Percentiles rank a stretch among this genome's conserved stretches.
Evolutionary conservation across 257 asterid species (phyloP).

Genomic region (Schizonepeta tenuifolia): DNA sequence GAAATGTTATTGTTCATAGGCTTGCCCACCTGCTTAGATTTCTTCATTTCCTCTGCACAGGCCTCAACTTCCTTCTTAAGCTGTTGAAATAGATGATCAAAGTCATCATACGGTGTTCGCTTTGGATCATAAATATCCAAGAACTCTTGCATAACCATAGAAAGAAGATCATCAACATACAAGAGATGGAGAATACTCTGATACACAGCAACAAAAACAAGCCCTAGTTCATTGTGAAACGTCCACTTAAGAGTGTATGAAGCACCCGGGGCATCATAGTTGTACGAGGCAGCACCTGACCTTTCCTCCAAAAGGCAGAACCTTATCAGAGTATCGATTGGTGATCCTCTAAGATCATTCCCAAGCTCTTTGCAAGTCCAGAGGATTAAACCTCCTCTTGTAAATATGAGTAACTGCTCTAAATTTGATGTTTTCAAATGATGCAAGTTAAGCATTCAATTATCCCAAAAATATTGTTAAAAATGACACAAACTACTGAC

Average conservation of each 20-base stretch:
- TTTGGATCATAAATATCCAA: conserved; percentile 74
- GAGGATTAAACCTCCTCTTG: too few relatives aligned
- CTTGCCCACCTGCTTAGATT: conserved; percentile 65
- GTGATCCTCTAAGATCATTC: too few relatives aligned
- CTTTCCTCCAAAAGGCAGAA: too few relatives aligned
- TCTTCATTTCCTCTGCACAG: conserved; percentile 89
- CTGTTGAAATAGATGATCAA: conserved; percentile 78
- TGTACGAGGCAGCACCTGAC: too few relatives aligned
- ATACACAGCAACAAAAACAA: conserved; percentile 94
- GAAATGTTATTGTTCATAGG: conserved; percentile 52
- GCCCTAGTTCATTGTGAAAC: conserved; percentile 89
- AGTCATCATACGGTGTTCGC: conserved; percentile 69
- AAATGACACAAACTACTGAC: neutral
- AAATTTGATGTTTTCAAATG: conserved; percentile 32
- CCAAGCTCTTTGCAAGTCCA: too few relatives aligned
- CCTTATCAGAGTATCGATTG: too few relatives aligned
- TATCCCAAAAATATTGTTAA: neutral
- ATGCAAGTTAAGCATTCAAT: neutral
- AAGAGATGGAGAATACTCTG: conserved; percentile 92
- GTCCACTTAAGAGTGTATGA: conserved; percentile 96
- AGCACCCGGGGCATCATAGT: conserved; percentile 92
- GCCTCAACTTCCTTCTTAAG: conserved; percentile 94
- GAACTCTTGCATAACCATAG: conserved; percentile 82
- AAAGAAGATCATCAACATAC: conserved; percentile 92
- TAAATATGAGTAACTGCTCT: conserved; percentile 88